A percentile compares a stretch with the other conserved stretches of the same genome.
phyloP scores from a whole-genome alignment of 2,329 filamentous ascomycete genomes.

The Sporothrix mexicana region DNA sequence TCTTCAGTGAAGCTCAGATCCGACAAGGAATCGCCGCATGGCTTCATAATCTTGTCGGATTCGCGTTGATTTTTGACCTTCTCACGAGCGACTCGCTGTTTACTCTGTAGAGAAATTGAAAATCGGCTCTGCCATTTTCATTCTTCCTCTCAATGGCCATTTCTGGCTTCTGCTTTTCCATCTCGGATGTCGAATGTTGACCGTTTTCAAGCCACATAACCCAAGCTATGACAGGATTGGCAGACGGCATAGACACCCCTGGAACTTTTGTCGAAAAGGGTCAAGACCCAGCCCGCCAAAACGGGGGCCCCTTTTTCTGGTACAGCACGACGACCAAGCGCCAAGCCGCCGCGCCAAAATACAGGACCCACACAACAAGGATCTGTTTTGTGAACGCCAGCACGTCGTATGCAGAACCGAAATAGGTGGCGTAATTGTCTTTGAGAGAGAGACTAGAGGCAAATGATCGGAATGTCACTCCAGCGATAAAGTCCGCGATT shows the following conservation, averaged over 20 bases:
- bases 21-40: too few relatives aligned
- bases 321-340: not conserved
- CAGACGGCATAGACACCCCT: not conserved
- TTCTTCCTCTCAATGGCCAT: not conserved
- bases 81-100: not conserved
- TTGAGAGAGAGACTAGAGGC: not conserved
- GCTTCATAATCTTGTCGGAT: too few relatives aligned
- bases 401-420: not conserved
- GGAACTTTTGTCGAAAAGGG: not conserved
- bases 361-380: conserved; percentile 9
- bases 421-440: conserved; percentile 9
- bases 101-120: not conserved
- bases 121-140: not conserved
- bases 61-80: too few relatives aligned
- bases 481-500: not conserved
- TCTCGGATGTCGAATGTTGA: not conserved
- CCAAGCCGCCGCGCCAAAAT: conserved; percentile 18
- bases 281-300: not conserved
- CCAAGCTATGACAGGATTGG: not conserved
- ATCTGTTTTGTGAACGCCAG: not conserved
- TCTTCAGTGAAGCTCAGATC: not conserved
- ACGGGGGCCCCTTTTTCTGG: conserved; percentile 8
- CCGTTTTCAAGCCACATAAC: not conserved
- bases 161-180: not conserved
- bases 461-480: not conserved